phyloP scores from a whole-genome alignment of 1,284 basidiomycete genomes.

The Apiotrichum domesticum region DNA sequence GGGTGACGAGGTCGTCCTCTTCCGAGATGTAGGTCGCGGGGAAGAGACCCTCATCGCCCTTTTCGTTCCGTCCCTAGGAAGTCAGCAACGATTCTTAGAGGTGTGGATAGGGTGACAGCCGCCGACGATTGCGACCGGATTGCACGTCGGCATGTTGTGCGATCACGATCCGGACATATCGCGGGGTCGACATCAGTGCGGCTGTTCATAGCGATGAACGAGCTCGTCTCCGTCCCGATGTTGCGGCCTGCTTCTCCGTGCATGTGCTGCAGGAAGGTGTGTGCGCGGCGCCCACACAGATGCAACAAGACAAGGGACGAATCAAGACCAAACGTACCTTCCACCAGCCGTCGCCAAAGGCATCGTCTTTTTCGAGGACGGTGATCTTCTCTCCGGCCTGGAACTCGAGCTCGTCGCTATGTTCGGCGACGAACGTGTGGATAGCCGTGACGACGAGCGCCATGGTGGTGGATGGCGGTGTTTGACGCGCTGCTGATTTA shows the following conservation, averaged over 20 bases:
- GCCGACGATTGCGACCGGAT: not conserved
- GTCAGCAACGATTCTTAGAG: constrained; percentile 2
- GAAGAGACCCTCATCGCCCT: constrained; percentile 80
- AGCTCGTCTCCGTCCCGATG: too few relatives aligned
- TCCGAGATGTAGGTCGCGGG: constrained; percentile 82
- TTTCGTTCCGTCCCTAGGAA: constrained; percentile 70
- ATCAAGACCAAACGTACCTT: constrained; percentile 58
- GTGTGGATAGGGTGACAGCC: too few relatives aligned
- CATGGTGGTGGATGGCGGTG: not conserved
- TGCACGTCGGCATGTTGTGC: not conserved
- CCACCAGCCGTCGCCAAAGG: constrained; percentile 98
- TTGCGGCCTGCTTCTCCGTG: too few relatives aligned
- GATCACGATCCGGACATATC: too few relatives aligned
- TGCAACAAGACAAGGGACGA: too few relatives aligned
- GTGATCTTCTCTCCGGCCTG: constrained; percentile 78
- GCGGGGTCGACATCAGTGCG: too few relatives aligned
- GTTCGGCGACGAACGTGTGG: constrained; percentile 69
- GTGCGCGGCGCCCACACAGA: too few relatives aligned
- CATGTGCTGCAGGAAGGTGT: too few relatives aligned
- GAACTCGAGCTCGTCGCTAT: constrained; percentile 89
- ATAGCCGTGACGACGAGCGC: constrained; percentile 31
- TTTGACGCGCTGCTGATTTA: too few relatives aligned
- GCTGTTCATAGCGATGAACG: too few relatives aligned
- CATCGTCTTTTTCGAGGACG: constrained; percentile 87
- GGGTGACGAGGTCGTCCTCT: not conserved